Percentiles rank a stretch among this genome's conserved stretches.
phyloP scores from a whole-genome alignment of 148 eudicot species.

The Amaranthus cruentus region DNA sequence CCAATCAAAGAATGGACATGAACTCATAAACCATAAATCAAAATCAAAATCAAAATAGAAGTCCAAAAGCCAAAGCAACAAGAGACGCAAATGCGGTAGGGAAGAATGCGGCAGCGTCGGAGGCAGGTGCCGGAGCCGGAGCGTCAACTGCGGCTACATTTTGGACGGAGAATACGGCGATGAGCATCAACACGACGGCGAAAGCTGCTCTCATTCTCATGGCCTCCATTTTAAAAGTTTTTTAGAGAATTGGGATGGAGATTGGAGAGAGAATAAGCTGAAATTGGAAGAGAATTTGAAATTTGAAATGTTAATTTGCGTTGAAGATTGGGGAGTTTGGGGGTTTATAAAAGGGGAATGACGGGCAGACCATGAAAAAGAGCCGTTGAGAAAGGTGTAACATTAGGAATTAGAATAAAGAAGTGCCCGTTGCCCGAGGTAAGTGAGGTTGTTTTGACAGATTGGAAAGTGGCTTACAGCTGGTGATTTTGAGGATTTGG shows the following conservation, averaged over 20 bases:
- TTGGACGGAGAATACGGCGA: constrained; percentile 31
- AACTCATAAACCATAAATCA: not conserved
- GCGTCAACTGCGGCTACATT: constrained; percentile 34
- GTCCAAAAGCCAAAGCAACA: constrained; percentile 29
- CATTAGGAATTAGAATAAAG: not conserved
- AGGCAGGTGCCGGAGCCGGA: constrained; percentile 31
- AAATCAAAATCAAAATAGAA: constrained; percentile 18
- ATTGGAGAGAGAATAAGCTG: not conserved
- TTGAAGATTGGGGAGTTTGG: not conserved
- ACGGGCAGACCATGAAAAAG: not conserved
- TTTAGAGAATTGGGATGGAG: not conserved
- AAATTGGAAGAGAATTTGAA: not conserved
- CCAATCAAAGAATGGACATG: constrained; percentile 19
- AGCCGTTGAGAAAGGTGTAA: constrained; percentile 11
- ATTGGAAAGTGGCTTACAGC: constrained; percentile 5
- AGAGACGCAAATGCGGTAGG: constrained; percentile 36
- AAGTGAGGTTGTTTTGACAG: constrained; percentile 8
- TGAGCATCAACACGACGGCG: constrained; percentile 26
- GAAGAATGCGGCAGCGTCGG: constrained; percentile 32
- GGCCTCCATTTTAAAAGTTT: constrained; percentile 32
- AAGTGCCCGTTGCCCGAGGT: constrained; percentile 9
- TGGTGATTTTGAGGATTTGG: not conserved
- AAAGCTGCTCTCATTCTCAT: constrained; percentile 28
- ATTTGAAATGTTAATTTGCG: not conserved
- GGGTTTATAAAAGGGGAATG: constrained; percentile 6